Evolutionary conservation across 371 early-diverging fungal genomes (phyloP).

Genomic region (Mortierella polycephala): DNA sequence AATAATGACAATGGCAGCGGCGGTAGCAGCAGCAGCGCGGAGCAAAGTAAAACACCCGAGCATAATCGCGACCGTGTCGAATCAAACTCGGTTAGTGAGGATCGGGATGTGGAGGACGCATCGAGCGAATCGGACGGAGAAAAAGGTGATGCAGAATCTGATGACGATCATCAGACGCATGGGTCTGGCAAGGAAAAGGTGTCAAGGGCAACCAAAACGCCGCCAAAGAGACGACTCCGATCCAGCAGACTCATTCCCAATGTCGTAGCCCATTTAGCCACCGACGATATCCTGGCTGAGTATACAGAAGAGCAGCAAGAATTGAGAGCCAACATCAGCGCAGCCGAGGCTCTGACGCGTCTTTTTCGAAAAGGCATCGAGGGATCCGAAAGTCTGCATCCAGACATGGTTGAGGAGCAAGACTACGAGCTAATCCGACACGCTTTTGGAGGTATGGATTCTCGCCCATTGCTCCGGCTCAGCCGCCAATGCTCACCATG

Average conservation of each 20-base stretch:
- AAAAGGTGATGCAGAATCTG: conserved; percentile 29
- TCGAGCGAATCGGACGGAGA: conserved; percentile 29
- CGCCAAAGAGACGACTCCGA: conserved; percentile 31
- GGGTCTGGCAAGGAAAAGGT: conserved; percentile 15
- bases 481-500: neutral
- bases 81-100: conserved; percentile 12
- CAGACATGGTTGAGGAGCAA: conserved; percentile 36
- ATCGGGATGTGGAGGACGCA: conserved; percentile 14
- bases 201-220: conserved; percentile 7
- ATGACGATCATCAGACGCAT: conserved; percentile 18
- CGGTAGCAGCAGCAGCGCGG: neutral
- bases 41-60: neutral
- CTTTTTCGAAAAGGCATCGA: conserved; percentile 32
- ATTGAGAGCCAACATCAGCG: conserved; percentile 24
- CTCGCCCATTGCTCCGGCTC: neutral
- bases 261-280: conserved; percentile 22
- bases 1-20: conserved; percentile 10
- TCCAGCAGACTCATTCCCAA: conserved; percentile 30
- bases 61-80: conserved; percentile 1
- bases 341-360: conserved; percentile 34
- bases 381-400: conserved; percentile 33
- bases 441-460: conserved; percentile 40
- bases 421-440: conserved; percentile 44
- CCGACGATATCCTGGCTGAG: conserved; percentile 26
- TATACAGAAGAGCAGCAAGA: conserved; percentile 28